These are phyloP conservation scores for Globisporangium uncinulatum DNA, from an alignment of 352 stramenopile species.

Conservation along the genomic window DNA sequence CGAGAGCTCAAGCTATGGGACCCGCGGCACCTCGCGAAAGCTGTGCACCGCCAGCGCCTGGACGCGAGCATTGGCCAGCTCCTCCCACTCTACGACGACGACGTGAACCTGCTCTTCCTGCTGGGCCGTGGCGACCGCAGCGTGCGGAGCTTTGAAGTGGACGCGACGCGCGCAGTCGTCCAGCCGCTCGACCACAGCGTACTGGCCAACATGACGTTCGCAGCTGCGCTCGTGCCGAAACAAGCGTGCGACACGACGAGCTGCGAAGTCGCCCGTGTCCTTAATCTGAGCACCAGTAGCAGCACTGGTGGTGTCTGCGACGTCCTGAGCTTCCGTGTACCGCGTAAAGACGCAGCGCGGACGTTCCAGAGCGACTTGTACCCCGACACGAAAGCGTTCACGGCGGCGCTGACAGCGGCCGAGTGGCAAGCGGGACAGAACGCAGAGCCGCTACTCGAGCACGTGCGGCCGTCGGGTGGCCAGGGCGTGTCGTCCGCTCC, in stretches of 20 bases:
- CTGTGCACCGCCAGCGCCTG: conserved; percentile 56
- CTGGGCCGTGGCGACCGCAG: conserved; percentile 67
- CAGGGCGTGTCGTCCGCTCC: conserved; percentile 7
- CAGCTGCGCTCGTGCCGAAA: conserved; percentile 48
- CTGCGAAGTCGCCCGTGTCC: conserved; percentile 62
- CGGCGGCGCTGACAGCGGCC: conserved; percentile 27
- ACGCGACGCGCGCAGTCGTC: conserved; percentile 24
- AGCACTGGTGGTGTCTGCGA: conserved; percentile 37
- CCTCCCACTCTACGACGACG: conserved; percentile 62
- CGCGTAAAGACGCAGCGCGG: conserved; percentile 47
- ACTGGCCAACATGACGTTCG: conserved; percentile 53
- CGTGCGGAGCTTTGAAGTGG: conserved; percentile 54
- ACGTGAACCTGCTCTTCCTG: conserved; percentile 66
- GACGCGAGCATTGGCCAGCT: conserved; percentile 58
- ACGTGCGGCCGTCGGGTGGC: conserved; percentile 21
- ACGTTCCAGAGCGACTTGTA: conserved; percentile 79
- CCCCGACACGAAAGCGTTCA: conserved; percentile 39
- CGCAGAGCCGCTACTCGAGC: conserved; percentile 33
- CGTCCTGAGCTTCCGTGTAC: conserved; percentile 58
- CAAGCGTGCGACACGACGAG: conserved; percentile 32
- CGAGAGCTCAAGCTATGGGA: conserved; percentile 80
- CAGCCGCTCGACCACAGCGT: conserved; percentile 48
- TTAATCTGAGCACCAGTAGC: conserved; percentile 46
- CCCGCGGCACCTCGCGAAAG: conserved; percentile 35
- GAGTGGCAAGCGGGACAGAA: conserved; percentile 44